These are phyloP conservation scores for Prunella vulgaris DNA, from an alignment of 257 asterid species.

Conservation along the genomic window DNA sequence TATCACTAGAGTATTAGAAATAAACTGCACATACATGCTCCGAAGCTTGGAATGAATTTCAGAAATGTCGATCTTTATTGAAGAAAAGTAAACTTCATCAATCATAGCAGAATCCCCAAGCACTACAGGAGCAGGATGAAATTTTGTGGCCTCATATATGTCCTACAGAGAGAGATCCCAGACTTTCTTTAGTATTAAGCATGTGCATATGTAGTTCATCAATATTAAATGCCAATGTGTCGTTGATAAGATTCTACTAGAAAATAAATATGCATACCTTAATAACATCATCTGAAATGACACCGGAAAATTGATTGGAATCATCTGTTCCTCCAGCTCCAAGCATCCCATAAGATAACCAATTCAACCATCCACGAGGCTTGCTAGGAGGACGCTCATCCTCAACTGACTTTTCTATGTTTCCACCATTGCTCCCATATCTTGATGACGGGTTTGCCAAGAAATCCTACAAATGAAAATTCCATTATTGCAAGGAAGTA, in stretches of 20 bases:
- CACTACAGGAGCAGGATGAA: slow-evolving; percentile 58
- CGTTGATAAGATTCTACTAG: slow-evolving; percentile 12
- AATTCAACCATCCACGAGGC: slow-evolving; percentile 97
- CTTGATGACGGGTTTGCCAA: slow-evolving; percentile 44
- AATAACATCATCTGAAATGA: slow-evolving; percentile 86
- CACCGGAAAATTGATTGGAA: slow-evolving; percentile 88
- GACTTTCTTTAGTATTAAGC: slow-evolving; percentile 16
- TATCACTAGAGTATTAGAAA: slow-evolving; percentile 12
- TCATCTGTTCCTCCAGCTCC: slow-evolving; percentile 98
- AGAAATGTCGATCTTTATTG: slow-evolving; percentile 58
- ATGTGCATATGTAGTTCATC: not conserved
- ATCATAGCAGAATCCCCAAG: slow-evolving; percentile 49
- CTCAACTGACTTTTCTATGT: slow-evolving; percentile 45
- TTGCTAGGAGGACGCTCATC: slow-evolving; percentile 62
- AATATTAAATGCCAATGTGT: not conserved
- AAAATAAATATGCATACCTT: slow-evolving; percentile 43
- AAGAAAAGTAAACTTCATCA: slow-evolving; percentile 59
- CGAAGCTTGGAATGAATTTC: slow-evolving; percentile 47
- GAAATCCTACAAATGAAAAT: slow-evolving; percentile 52
- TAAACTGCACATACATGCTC: slow-evolving; percentile 54
- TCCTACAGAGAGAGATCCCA: slow-evolving; percentile 51
- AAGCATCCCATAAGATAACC: slow-evolving; percentile 97
- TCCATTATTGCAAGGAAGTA: slow-evolving; percentile 10
- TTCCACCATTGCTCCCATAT: slow-evolving; percentile 45
- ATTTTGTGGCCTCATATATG: slow-evolving; percentile 91